Evolutionary conservation across 2,329 filamentous ascomycete species (phyloP).

Genomic region (Fusarium staphyleae): DNA sequence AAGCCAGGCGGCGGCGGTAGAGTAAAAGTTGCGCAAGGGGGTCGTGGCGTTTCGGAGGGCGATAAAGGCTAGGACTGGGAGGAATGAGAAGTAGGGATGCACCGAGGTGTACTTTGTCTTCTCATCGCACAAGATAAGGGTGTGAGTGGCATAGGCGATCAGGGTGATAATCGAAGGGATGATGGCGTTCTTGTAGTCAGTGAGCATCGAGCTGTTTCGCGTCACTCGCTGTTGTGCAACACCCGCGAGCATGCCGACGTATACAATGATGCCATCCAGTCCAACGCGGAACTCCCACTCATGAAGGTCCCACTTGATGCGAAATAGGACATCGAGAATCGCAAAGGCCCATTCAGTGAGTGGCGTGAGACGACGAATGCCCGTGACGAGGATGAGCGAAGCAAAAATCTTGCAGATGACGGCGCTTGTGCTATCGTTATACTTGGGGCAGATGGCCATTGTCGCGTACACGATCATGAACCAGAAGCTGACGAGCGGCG

Average conservation of each 20-base stretch:
- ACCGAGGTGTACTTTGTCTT: constrained; percentile 53
- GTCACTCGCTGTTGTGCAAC: constrained; percentile 36
- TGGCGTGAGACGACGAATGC: constrained; percentile 23
- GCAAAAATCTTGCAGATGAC: constrained; percentile 57
- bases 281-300: constrained; percentile 59
- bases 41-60: constrained; percentile 56
- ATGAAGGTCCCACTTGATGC: constrained; percentile 55
- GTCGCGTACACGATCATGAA: constrained; percentile 65
- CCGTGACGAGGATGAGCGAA: constrained; percentile 50
- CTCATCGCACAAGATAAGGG: constrained; percentile 5
- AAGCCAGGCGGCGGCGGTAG: constrained; percentile 58
- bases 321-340: constrained; percentile 51
- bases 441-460: constrained; percentile 50
- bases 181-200: constrained; percentile 33
- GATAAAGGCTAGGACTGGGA: constrained; percentile 61
- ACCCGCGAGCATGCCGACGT: constrained; percentile 59
- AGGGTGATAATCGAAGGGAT: constrained; percentile 39
- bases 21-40: constrained; percentile 32
- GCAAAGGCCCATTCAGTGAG: constrained; percentile 32
- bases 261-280: constrained; percentile 63
- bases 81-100: constrained; percentile 61
- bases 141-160: constrained; percentile 40
- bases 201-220: constrained; percentile 27
- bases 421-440: constrained; percentile 53
- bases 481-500: constrained; percentile 67